A percentile compares a stretch with the other conserved stretches of the same genome.
Conservation (phyloP, 345 rosid species). For the Turritis glabra region DNA sequence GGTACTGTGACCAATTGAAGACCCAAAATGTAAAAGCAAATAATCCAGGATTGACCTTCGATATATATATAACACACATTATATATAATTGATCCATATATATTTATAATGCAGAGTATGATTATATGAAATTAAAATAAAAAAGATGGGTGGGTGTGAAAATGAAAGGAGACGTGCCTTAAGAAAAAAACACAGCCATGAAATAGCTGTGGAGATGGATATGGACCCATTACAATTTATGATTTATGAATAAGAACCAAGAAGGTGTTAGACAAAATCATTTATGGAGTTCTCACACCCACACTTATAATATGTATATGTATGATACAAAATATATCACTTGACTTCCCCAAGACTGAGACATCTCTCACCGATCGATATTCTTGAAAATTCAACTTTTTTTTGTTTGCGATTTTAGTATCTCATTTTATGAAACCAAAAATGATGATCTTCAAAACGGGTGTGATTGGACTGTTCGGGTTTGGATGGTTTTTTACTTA, state of each 20-base stretch:
- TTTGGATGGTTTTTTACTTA: neutral
- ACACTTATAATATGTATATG: neutral
- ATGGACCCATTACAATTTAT: slow-evolving; percentile 40
- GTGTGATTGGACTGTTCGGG: neutral
- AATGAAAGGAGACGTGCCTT: slow-evolving; percentile 31
- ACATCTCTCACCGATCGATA: slow-evolving; percentile 15
- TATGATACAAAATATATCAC: neutral
- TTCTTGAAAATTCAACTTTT: neutral
- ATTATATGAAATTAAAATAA: neutral
- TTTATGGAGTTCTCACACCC: slow-evolving; percentile 29
- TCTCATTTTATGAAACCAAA: neutral
- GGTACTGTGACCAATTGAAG: neutral
- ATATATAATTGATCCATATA: neutral
- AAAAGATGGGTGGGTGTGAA: slow-evolving; percentile 25
- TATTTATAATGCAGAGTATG: neutral
- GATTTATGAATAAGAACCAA: slow-evolving; percentile 17
- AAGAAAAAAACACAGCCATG: slow-evolving; percentile 36
- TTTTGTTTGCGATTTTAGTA: neutral
- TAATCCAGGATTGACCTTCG: neutral
- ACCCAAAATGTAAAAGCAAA: neutral
- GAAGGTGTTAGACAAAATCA: slow-evolving; percentile 23
- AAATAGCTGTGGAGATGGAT: slow-evolving; percentile 35
- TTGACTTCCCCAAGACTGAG: slow-evolving; percentile 10
- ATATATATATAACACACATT: too few species aligned
- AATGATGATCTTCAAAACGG: neutral